These are phyloP conservation scores for Planoprotostelium fungivorum DNA, from an alignment of 78 protist species.

Conservation along the genomic window DNA sequence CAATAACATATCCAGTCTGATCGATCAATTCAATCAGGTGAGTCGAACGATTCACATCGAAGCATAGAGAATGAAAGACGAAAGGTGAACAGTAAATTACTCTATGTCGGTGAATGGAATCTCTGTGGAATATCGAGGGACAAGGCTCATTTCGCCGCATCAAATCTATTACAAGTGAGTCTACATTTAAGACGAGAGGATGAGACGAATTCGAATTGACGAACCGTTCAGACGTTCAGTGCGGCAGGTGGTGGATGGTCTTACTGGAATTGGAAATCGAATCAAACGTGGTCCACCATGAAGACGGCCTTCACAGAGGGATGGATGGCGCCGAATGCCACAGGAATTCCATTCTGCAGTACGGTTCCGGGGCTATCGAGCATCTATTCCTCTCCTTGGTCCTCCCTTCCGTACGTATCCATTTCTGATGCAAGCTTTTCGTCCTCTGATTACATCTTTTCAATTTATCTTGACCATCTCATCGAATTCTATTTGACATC, in stretches of 20 bases:
- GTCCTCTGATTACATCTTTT: too few relatives aligned
- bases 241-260: background rate
- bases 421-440: too few relatives aligned
- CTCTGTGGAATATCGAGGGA: background rate
- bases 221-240: background rate
- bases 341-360: background rate
- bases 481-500: too few relatives aligned
- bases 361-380: background rate
- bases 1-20: background rate
- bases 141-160: background rate
- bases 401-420: background rate
- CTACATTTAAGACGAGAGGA: background rate
- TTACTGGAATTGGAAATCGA: background rate
- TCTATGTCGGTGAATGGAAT: too few relatives aligned
- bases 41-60: too few relatives aligned
- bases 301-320: background rate
- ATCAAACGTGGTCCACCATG: background rate
- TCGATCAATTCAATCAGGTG: background rate
- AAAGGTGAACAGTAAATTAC: too few relatives aligned
- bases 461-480: too few relatives aligned
- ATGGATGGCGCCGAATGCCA: background rate
- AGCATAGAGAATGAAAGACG: too few relatives aligned
- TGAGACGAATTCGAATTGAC: too few relatives aligned
- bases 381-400: background rate
- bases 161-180: background rate